Evolutionary conservation across 1,284 basidiomycete species (phyloP).

Genomic region (Cystobasidiaceae sp.): DNA sequence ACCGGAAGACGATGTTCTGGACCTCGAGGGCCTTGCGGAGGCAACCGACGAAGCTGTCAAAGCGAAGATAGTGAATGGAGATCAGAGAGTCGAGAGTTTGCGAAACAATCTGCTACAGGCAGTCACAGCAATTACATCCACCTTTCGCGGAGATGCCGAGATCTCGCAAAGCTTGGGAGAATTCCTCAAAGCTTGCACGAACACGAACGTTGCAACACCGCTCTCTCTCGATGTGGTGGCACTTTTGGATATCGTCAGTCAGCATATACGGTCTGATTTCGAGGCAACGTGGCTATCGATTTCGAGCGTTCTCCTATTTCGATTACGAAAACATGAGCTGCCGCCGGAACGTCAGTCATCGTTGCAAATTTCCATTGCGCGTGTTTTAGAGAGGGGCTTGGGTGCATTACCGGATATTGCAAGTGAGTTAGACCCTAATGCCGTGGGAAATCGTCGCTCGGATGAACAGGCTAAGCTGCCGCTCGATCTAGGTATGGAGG

Average conservation of each 20-base stretch:
- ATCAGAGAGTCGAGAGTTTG: constrained; percentile 33
- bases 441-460: too few relatives aligned
- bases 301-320: constrained; percentile 29
- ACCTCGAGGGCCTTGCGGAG: constrained; percentile 39
- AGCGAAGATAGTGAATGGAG: constrained; percentile 8
- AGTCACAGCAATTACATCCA: constrained; percentile 32
- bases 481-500: constrained; percentile 35
- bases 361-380: constrained; percentile 25
- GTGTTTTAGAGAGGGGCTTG: constrained; percentile 16
- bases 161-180: constrained; percentile 38
- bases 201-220: constrained; percentile 36
- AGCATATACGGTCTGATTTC: constrained; percentile 26
- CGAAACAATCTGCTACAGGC: constrained; percentile 30
- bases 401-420: not conserved
- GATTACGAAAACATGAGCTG: constrained; percentile 30
- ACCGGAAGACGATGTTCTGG: constrained; percentile 41
- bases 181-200: constrained; percentile 36
- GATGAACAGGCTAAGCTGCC: not conserved
- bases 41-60: constrained; percentile 31
- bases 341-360: not conserved
- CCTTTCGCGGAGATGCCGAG: constrained; percentile 37
- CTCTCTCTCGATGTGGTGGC: constrained; percentile 36
- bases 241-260: constrained; percentile 32
- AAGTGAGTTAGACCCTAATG: too few relatives aligned
- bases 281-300: constrained; percentile 40